A percentile compares a stretch with the other conserved stretches of the same genome.
These are phyloP conservation scores for Ascochyta rabiei DNA, from an alignment of 2,329 filamentous ascomycete genomes.

Conservation along the genomic window DNA sequence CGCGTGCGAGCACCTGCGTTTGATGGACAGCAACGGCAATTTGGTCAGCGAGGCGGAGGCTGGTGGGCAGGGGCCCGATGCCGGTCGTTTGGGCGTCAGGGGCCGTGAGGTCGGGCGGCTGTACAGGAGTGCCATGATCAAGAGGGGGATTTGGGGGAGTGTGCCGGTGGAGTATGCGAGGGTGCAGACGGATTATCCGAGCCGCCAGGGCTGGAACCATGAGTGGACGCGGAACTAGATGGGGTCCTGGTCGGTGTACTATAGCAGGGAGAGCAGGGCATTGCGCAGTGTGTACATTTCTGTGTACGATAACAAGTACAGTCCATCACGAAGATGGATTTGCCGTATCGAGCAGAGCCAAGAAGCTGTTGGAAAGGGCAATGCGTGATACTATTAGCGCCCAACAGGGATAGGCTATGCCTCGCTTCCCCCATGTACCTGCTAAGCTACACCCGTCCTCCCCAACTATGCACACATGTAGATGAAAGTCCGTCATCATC, in stretches of 20 bases:
- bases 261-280: neutral
- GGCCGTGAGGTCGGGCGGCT: slow-evolving; percentile 70
- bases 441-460: slow-evolving; percentile 2
- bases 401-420: slow-evolving; percentile 18
- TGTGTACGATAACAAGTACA: neutral
- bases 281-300: neutral
- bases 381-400: slow-evolving; percentile 25
- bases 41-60: slow-evolving; percentile 55
- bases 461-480: slow-evolving; percentile 16
- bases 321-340: neutral
- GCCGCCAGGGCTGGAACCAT: slow-evolving; percentile 85
- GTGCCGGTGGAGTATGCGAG: slow-evolving; percentile 92
- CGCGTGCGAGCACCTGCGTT: slow-evolving; percentile 82
- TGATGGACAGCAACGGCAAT: slow-evolving; percentile 54
- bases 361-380: neutral
- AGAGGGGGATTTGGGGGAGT: slow-evolving; percentile 82
- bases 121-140: slow-evolving; percentile 88
- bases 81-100: slow-evolving; percentile 29
- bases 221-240: slow-evolving; percentile 74
- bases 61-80: slow-evolving; percentile 59
- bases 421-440: neutral
- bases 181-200: slow-evolving; percentile 82
- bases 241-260: neutral
- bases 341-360: no score
- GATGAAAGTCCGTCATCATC: slow-evolving; percentile 36